phyloP scores from a whole-genome alignment of 148 eudicot species.

The Persicaria maculosa region DNA sequence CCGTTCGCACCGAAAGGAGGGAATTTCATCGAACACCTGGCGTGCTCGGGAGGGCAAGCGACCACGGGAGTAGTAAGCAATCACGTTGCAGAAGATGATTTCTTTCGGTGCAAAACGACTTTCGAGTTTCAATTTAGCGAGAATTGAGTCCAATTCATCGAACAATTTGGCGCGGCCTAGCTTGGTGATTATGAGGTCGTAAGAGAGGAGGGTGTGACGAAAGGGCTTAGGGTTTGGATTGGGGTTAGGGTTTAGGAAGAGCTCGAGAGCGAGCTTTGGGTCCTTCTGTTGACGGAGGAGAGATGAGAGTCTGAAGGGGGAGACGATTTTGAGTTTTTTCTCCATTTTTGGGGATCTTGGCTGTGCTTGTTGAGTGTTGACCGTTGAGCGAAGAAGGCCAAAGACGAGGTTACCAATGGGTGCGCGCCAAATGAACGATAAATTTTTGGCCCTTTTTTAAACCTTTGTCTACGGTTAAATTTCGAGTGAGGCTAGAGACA shows the following conservation, averaged over 20 bases:
- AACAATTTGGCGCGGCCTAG: conserved; percentile 77
- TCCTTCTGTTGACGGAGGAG: conserved; percentile 57
- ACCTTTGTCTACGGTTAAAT: too few relatives aligned
- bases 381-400: neutral
- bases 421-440: too few relatives aligned
- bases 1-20: conserved; percentile 42
- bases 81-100: conserved; percentile 62
- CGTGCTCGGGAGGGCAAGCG: conserved; percentile 42
- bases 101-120: conserved; percentile 45
- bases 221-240: conserved; percentile 33
- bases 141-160: conserved; percentile 44
- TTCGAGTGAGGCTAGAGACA: too few relatives aligned
- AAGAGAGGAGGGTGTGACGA: conserved; percentile 52
- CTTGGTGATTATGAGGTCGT: conserved; percentile 70
- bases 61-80: conserved; percentile 42
- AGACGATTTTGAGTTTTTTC: conserved; percentile 36
- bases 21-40: conserved; percentile 43
- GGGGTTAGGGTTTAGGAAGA: conserved; percentile 67
- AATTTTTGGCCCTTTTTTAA: too few relatives aligned
- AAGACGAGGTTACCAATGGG: neutral
- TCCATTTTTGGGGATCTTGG: conserved; percentile 6
- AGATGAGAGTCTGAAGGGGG: conserved; percentile 52
- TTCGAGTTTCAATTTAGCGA: conserved; percentile 45
- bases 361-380: neutral
- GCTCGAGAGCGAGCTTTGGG: conserved; percentile 53